Conservation (phyloP, 345 rosid genomes). For the Trapa bicornis region DNA sequence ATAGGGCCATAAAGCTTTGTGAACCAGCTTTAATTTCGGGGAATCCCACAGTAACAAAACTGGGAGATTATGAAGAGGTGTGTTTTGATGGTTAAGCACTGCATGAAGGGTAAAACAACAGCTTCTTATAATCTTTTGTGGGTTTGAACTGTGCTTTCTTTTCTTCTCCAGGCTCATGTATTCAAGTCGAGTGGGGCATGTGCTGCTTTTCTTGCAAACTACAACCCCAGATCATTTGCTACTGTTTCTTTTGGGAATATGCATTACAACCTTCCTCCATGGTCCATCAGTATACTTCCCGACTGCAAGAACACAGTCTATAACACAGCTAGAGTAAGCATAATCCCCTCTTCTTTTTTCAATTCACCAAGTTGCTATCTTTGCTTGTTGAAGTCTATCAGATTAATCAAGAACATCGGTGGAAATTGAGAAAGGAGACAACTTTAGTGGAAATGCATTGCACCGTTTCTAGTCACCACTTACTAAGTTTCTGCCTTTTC, state of each 20-base stretch:
- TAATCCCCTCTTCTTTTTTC: background rate
- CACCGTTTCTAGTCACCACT: background rate
- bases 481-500: background rate
- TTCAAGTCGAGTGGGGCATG: constrained; percentile 75
- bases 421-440: too few species aligned
- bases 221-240: constrained; percentile 48
- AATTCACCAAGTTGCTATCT: too few species aligned
- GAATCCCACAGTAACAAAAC: constrained; percentile 44
- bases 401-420: background rate
- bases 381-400: too few species aligned
- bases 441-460: too few species aligned
- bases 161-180: constrained; percentile 63
- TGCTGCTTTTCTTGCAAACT: constrained; percentile 90
- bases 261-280: constrained; percentile 93
- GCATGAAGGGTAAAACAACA: background rate
- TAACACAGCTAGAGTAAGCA: constrained; percentile 91
- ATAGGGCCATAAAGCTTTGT: constrained; percentile 79
- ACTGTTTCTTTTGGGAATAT: constrained; percentile 60
- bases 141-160: background rate
- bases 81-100: background rate
- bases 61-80: constrained; percentile 92
- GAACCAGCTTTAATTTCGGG: constrained; percentile 81
- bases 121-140: background rate
- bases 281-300: constrained; percentile 98
- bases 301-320: constrained; percentile 97